A percentile compares a stretch with the other conserved stretches of the same genome.
Conservation (phyloP, 139 green algal genomes). For the Desmodesmus armatus region DNA sequence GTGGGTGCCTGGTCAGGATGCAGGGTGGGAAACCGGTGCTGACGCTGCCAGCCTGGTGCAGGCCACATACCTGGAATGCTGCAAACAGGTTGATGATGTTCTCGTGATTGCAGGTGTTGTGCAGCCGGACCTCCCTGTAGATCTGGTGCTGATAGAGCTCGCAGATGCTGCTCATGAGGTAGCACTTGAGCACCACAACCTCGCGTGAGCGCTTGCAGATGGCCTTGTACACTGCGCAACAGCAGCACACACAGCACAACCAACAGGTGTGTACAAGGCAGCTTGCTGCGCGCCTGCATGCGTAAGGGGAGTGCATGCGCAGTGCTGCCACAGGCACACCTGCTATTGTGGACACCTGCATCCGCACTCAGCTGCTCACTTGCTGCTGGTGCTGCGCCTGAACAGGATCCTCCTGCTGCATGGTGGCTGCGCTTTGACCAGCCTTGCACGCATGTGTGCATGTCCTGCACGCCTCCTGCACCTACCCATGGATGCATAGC, state of each 20-base stretch:
- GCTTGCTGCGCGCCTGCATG: neutral
- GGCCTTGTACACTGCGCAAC: slow-evolving; percentile 62
- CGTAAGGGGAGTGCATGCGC: too few relatives aligned
- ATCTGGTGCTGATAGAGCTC: slow-evolving; percentile 75
- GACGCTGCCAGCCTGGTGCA: neutral
- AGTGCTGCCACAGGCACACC: too few relatives aligned
- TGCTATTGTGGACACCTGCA: too few relatives aligned
- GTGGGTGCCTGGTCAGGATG: too few relatives aligned
- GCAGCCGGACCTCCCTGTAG: slow-evolving; percentile 67
- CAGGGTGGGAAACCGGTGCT: neutral
- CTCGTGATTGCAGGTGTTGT: slow-evolving; percentile 61
- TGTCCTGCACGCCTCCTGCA: neutral
- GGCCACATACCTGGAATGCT: slow-evolving; percentile 52
- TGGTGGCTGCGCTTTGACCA: neutral
- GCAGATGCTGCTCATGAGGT: slow-evolving; percentile 59
- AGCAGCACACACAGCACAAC: neutral
- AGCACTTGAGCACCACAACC: slow-evolving; percentile 67
- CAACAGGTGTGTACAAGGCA: neutral
- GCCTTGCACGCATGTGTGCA: too few relatives aligned
- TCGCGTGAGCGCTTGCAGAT: slow-evolving; percentile 59
- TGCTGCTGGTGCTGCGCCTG: too few relatives aligned
- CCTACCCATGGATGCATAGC: slow-evolving; percentile 49
- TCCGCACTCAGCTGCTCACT: neutral
- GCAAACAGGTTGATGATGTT: slow-evolving; percentile 70
- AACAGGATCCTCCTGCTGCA: neutral